Evolutionary conservation across 352 stramenopile species (phyloP), one percentile per base, ranked within the genome.

Genomic region (Phytophthora ramorum): DNA sequence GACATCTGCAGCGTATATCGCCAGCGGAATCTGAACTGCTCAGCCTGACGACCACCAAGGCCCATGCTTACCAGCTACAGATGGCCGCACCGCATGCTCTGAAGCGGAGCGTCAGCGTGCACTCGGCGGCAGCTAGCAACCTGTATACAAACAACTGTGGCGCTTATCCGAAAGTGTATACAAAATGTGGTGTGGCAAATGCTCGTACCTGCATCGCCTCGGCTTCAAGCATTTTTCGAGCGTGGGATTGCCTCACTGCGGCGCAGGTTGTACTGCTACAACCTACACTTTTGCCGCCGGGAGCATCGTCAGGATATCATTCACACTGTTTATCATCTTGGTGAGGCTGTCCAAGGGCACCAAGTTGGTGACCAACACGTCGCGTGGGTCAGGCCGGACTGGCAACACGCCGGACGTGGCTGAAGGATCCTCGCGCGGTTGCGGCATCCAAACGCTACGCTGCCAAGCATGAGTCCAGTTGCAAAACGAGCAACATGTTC

Each of bases 361-460:
- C n/a, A 24, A 3, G 3, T 24, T 24, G 22, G 22, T 24, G 22
- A 24, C 22, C 22, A 24, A 24, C 22, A 24, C 22, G 22, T 24
- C 22, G 22, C 22, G 22, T 24, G 22, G 22, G 14, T 13, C 34
- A 40, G 12, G 37, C 16, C 2, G 9, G 14, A 46, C 16, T 19
- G 17, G 40, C 17, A 24, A 12, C 40, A 46, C n/a, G 40, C 17
- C 7, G 17, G 40, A 46, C 8, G 17, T 14, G 40, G 40, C 40
- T 46, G 37, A 12, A 24, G 38, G 14, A 14, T 19, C 37, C 16
- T 43, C 14, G 37, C 16, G 2, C 37, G 32, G 52, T 40, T 59
- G 52, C 22, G 22, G 4, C 52, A 41, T 59, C 52, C 38, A 26
- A 41, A 22, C 10, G 20, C 52, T 49, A 59, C 52, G n/a, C 19